Base-by-base conservation (phyloP, 2,329 filamentous ascomycete species). In the Leptographium lundbergii region DNA sequence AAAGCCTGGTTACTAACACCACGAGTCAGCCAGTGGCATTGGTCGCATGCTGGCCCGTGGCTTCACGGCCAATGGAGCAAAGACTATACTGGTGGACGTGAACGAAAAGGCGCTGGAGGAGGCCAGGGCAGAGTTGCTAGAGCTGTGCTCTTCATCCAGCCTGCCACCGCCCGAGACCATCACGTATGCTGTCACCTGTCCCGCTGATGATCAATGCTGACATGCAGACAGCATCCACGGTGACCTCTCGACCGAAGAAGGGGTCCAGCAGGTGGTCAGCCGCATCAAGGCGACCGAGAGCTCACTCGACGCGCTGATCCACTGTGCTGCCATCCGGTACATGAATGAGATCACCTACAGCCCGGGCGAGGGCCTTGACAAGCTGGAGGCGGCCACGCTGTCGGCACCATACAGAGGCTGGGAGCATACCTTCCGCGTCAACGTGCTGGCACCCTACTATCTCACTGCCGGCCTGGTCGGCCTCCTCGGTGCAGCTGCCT, bases 351-450 rank as follows among this genome's bases (percentile, higher is more conserved):
- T 59, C 14, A 55, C 61, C 22, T 60, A 61, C 53, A 60, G 36
- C 3, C 50, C n/a, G 9, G 62, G 61, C n/a, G 42, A 59, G 22
- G 9, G 27, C 39, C 57, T 59, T 14, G 24, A 7, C 10, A 24
- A 56, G 47, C 54, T 59, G 74, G 86, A 61, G 80, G 77, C 52
- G 17, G 57, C 57, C 32, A 59, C 53, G 14, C 53, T 55, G 45
- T 59, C 57, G 53, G 57, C 57, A 19, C 32, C 57, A 10, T 59
- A 59, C 45, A 6, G 17, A 13, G 62, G 59, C 42, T 64, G 62
- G 63, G 63, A 65, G 36, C 59, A 54, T 5, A 61, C 58, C 17
- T 60, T 62, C 53, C 55, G 58, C 22, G 58, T 62, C 22, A 65
- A 65, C 50, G 59, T 65, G 10, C 57, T 65, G 34, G 60, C 63